phyloP scores from a whole-genome alignment of 2,329 filamentous ascomycete species.

The Epicoccum nigrum region DNA sequence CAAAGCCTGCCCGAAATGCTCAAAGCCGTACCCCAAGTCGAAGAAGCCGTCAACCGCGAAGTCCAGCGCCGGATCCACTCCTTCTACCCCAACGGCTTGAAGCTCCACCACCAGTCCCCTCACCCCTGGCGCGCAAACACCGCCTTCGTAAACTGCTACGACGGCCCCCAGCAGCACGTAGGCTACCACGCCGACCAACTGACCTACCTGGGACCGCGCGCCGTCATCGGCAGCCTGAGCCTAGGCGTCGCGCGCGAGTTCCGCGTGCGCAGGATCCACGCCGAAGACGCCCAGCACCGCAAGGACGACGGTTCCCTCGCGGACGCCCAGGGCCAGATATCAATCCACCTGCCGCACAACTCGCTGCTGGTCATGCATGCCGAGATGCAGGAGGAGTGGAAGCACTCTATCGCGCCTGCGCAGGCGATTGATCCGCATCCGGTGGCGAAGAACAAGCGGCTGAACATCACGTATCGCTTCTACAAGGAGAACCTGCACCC shows the following conservation, averaged over 20 bases:
- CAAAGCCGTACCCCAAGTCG: conserved; percentile 71
- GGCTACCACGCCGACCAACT: conserved; percentile 93
- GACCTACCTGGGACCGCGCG: conserved; percentile 87
- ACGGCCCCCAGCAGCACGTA: conserved; percentile 79
- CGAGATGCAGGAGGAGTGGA: conserved; percentile 98
- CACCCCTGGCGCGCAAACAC: conserved; percentile 82
- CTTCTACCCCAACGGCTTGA: conserved; percentile 71
- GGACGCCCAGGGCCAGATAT: conserved; percentile 81
- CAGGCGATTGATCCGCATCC: conserved; percentile 83
- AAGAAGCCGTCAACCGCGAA: conserved; percentile 76
- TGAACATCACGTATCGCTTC: conserved; percentile 93
- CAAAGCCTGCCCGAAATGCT: conserved; percentile 76
- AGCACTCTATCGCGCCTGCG: conserved; percentile 81
- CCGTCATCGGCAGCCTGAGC: conserved; percentile 87
- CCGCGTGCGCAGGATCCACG: conserved; percentile 77
- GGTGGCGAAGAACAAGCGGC: conserved; percentile 75
- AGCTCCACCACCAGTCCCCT: conserved; percentile 78
- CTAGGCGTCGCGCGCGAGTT: conserved; percentile 94
- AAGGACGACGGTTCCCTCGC: conserved; percentile 49
- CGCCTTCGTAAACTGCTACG: conserved; percentile 93
- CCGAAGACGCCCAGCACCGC: conserved; percentile 58
- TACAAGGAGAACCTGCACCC: conserved; percentile 82
- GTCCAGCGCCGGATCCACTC: conserved; percentile 73
- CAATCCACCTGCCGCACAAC: conserved; percentile 93
- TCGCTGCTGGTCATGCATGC: conserved; percentile 95